Evolutionary conservation across 2,329 filamentous ascomycete genomes (phyloP).

Genomic region (Trichoderma sp.): DNA sequence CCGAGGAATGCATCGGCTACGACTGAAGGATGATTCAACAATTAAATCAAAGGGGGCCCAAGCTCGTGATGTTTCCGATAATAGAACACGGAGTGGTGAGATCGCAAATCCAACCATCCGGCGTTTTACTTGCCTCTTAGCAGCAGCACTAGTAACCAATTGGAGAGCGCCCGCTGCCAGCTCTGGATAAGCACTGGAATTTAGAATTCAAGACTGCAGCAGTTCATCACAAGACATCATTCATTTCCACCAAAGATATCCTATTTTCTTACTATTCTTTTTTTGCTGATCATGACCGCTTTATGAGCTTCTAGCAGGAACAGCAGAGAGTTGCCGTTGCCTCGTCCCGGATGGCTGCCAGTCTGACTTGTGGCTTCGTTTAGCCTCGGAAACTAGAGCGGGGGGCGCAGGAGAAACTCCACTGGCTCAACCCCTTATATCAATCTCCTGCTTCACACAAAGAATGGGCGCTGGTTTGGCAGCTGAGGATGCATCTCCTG

Average conservation of each 20-base stretch:
- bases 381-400: neutral
- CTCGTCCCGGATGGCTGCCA: neutral
- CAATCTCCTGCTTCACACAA: neutral
- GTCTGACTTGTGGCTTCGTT: neutral
- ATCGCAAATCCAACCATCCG: neutral
- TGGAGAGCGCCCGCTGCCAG: neutral
- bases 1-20: neutral
- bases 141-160: neutral
- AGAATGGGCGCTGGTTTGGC: neutral
- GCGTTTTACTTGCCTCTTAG: neutral
- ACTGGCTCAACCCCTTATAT: conserved; percentile 11
- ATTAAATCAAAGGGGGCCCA: neutral
- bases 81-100: neutral
- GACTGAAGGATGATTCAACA: neutral
- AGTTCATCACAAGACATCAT: neutral
- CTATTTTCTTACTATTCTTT: neutral
- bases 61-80: neutral
- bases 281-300: neutral
- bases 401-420: conserved; percentile 10
- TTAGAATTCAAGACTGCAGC: neutral
- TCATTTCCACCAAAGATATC: neutral
- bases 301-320: neutral
- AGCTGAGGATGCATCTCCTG: neutral
- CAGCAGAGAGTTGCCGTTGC: neutral
- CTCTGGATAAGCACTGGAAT: neutral